phyloP scores from a whole-genome alignment of 2,329 filamentous ascomycete species.

The Tolypocladium capitatum region DNA sequence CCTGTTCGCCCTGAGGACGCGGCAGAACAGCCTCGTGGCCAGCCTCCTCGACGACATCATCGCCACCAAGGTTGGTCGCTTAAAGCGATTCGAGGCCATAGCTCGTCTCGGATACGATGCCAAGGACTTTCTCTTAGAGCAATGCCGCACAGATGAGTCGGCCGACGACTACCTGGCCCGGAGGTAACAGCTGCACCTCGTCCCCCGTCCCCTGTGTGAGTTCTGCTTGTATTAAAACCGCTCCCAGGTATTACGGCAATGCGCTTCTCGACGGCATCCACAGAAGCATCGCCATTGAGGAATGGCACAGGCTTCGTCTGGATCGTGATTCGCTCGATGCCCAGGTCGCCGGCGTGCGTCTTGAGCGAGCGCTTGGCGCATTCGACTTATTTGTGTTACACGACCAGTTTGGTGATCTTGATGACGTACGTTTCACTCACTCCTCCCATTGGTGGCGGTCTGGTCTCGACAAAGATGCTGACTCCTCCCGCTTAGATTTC shows the following conservation, averaged over 20 bases:
- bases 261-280: constrained; percentile 68
- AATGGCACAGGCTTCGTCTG: constrained; percentile 46
- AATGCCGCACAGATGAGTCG: constrained; percentile 45
- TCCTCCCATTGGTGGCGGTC: background rate
- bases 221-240: constrained; percentile 2
- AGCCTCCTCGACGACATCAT: constrained; percentile 55
- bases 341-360: constrained; percentile 25
- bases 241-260: constrained; percentile 58
- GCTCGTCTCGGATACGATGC: constrained; percentile 69
- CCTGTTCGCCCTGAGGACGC: constrained; percentile 45
- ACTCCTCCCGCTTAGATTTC: constrained; percentile 34
- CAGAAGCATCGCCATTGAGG: constrained; percentile 61
- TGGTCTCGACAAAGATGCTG: background rate
- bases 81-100: constrained; percentile 57
- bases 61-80: constrained; percentile 53
- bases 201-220: background rate
- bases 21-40: constrained; percentile 37
- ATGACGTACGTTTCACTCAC: constrained; percentile 40
- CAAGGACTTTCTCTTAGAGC: constrained; percentile 66
- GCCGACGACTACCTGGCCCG: constrained; percentile 65
- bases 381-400: constrained; percentile 85
- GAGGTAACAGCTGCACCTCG: constrained; percentile 27
- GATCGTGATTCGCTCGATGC: constrained; percentile 7
- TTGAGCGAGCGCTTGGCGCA: constrained; percentile 65
- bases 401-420: constrained; percentile 57